Evolutionary conservation across 768 basidiomycete genomes (phyloP), one percentile per base, ranked within the genome.

Genomic region (Tulasnella sp.): DNA sequence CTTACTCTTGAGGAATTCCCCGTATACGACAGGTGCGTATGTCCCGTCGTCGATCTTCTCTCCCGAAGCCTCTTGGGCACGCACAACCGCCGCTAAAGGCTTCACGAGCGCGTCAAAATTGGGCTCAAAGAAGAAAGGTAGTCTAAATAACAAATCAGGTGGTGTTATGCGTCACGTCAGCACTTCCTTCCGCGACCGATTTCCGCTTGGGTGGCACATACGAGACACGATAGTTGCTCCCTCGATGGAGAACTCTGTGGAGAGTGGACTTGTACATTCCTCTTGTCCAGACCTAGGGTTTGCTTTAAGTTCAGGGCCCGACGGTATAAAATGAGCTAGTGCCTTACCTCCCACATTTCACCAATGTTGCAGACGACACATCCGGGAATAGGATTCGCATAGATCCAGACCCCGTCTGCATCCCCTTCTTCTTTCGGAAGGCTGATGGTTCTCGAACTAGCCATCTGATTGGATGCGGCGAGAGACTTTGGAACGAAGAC

Each of bases 91-190:
- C 5, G 87, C 86, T 8, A 97, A 86, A 0, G 95, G 93, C 81
- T 88, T 85, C 72, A 98, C 86, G 1, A 86, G 79, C 0, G 95
- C 93, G 80, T 91, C 87, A 82, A 94, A 95, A 79, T 94, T 94
- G 0, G 96, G 96, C 84, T 97, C 96, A 81, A 94, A 97, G 88
- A 98, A 98, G 86, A 97, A 97, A 0, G 96, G 96, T 27, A 97
- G 88, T 12, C 94, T 95, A 79, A n/a, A 9, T 71, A 40, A 24
- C 36, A 62, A 38, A 27, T 36, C 10, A 74, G 34, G 8, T 39
- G 19, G 39, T 0, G 38, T 73, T 19, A 74, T 7, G 0, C 52
- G 52, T n/a, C 52, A 24, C 24, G 39, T 74, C 18, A 74, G 44
- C 6, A 14, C 42, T 31, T 1, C 71, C 16, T 9, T 71, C 24